Evolutionary conservation across 352 stramenopile species (phyloP).

Genomic region (Globisporangium sylvaticum): DNA sequence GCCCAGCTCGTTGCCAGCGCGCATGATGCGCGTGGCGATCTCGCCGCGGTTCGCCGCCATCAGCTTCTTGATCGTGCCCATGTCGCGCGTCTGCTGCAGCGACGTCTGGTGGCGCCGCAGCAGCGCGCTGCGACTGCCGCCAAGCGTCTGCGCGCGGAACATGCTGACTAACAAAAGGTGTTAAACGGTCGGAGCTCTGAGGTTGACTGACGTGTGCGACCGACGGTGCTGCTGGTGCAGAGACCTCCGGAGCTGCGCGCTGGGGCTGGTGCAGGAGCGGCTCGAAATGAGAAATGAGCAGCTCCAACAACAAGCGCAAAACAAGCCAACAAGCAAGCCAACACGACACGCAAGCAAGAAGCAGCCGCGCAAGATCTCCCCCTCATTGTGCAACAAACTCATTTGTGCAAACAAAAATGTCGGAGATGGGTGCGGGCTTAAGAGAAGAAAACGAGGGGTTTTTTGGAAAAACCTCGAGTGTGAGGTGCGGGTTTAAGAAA

Average conservation of each 20-base stretch:
- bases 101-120: conserved; percentile 9
- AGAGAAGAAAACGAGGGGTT: not conserved
- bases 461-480: not conserved
- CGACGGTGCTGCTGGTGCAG: not conserved
- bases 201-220: not conserved
- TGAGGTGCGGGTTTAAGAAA: not conserved
- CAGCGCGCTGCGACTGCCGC: conserved; percentile 15
- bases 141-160: conserved; percentile 37
- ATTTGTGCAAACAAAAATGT: conserved; percentile 9
- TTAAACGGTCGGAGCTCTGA: not conserved
- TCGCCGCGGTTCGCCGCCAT: conserved; percentile 98
- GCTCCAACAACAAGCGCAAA: not conserved
- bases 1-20: conserved; percentile 91
- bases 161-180: conserved; percentile 14
- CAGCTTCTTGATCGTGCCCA: conserved; percentile 92
- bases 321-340: not conserved
- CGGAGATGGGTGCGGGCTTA: not conserved
- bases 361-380: conserved; percentile 9
- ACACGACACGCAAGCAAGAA: not conserved
- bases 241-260: not conserved
- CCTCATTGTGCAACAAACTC: not conserved
- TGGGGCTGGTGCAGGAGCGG: conserved; percentile 1
- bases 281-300: conserved; percentile 7
- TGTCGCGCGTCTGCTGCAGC: conserved; percentile 37
- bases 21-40: conserved; percentile 96